These are phyloP conservation scores for Colletotrichum sp. DNA, from an alignment of 2,329 filamentous ascomycete genomes.

Conservation along the genomic window DNA sequence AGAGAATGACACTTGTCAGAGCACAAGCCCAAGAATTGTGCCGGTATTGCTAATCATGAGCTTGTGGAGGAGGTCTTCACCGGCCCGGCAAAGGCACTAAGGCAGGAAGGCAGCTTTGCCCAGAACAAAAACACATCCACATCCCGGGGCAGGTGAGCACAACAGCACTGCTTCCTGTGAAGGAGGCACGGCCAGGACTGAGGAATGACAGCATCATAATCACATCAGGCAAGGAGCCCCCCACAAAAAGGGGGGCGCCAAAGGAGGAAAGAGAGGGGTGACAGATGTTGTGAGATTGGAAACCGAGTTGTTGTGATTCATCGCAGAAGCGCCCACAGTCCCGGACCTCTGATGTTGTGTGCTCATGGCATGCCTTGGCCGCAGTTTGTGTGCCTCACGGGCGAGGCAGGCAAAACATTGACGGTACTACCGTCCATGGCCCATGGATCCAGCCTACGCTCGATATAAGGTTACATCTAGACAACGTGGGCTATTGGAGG, in stretches of 20 bases:
- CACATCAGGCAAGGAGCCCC: not conserved
- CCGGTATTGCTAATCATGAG: not conserved
- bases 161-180: not conserved
- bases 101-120: not conserved
- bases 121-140: conserved; percentile 3
- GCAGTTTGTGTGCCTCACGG: conserved; percentile 6
- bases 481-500: conserved; percentile 2
- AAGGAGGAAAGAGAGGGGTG: not conserved
- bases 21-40: not conserved
- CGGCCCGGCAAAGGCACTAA: not conserved
- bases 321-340: not conserved
- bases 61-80: not conserved
- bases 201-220: conserved; percentile 3
- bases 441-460: not conserved
- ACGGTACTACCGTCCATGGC: not conserved
- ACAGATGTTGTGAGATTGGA: not conserved
- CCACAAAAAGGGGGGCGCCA: not conserved
- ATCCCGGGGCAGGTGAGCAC: not conserved
- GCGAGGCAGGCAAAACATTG: not conserved
- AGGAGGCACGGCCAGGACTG: not conserved
- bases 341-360: conserved; percentile 5
- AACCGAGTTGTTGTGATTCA: conserved; percentile 5
- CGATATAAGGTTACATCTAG: conserved; percentile 3
- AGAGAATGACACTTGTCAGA: not conserved
- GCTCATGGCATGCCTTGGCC: conserved; percentile 8